Evolutionary conservation across 2,329 filamentous ascomycete genomes (phyloP).

Genomic region (Corinectria fuckeliana): DNA sequence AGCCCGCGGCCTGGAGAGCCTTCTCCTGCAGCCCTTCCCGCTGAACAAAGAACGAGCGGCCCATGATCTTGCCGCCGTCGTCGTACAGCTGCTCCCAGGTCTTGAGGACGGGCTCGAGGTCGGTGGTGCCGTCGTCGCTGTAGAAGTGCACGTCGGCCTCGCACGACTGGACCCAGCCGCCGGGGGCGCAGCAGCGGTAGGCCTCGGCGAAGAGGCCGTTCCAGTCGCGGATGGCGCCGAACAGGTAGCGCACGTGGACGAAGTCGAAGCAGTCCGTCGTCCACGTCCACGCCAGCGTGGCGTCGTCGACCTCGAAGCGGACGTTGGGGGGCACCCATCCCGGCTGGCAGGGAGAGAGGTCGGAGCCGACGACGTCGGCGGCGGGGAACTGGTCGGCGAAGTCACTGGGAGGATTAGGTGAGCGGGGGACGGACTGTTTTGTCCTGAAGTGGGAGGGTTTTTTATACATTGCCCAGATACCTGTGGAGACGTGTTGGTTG

Average conservation of each 20-base stretch:
- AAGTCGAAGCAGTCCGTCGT: constrained; percentile 22
- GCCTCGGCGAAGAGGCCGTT: constrained; percentile 21
- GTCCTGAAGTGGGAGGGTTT: neutral
- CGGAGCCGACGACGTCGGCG: constrained; percentile 24
- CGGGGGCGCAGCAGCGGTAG: constrained; percentile 27
- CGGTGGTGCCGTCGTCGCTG: constrained; percentile 25
- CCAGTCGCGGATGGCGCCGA: constrained; percentile 30
- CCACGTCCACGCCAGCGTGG: constrained; percentile 28
- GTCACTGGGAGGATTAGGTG: constrained; percentile 19
- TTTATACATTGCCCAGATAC: constrained; percentile 21
- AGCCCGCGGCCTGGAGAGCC: constrained; percentile 23
- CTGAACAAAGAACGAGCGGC: constrained; percentile 22
- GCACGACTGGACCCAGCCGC: constrained; percentile 30
- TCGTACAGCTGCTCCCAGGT: constrained; percentile 19
- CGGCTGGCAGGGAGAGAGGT: constrained; percentile 30
- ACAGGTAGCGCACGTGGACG: constrained; percentile 29
- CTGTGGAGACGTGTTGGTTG: neutral
- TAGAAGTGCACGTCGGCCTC: constrained; percentile 22
- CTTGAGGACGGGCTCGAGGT: constrained; percentile 17
- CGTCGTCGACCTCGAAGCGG: constrained; percentile 30
- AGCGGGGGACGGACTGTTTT: neutral
- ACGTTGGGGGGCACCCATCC: constrained; percentile 32
- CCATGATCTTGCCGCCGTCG: constrained; percentile 22
- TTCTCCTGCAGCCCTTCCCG: constrained; percentile 16
- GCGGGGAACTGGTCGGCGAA: constrained; percentile 28